Evolutionary conservation across 2,329 filamentous ascomycete genomes (phyloP).

Genomic region (Neobulgaria alba): DNA sequence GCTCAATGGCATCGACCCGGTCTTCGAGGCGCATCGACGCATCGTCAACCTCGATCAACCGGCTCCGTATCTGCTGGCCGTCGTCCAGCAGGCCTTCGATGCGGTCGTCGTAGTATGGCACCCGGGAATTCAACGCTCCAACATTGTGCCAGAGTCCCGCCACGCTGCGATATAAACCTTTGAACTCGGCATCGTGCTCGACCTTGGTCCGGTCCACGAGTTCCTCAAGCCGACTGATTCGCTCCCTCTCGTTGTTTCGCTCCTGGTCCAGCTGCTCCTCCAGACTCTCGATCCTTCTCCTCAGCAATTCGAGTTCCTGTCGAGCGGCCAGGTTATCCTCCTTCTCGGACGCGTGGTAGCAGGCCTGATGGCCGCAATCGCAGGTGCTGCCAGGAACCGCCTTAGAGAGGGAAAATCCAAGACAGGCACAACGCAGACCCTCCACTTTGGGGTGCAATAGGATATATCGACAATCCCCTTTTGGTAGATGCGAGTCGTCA

Average conservation of each 20-base stretch:
- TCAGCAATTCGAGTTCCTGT: constrained; percentile 41
- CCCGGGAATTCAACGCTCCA: constrained; percentile 40
- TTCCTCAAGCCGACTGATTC: constrained; percentile 40
- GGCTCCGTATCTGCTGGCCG: constrained; percentile 23
- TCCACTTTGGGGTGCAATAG: constrained; percentile 47
- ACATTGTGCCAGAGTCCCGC: constrained; percentile 43
- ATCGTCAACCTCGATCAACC: constrained; percentile 28
- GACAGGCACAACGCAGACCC: constrained; percentile 50
- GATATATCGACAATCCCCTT: constrained; percentile 52
- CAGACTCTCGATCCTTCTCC: constrained; percentile 36
- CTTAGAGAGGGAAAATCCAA: constrained; percentile 46
- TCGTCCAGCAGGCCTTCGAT: constrained; percentile 41
- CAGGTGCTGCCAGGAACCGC: constrained; percentile 46
- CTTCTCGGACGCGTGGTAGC: constrained; percentile 44
- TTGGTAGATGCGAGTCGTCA: constrained; percentile 41
- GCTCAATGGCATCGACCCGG: constrained; percentile 23
- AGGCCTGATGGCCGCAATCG: constrained; percentile 51
- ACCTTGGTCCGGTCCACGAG: constrained; percentile 43
- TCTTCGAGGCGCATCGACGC: constrained; percentile 29
- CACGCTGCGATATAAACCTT: constrained; percentile 46
- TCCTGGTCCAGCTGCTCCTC: constrained; percentile 36
- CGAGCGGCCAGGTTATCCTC: constrained; percentile 36
- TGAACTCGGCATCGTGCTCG: constrained; percentile 44
- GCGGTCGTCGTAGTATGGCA: constrained; percentile 44
- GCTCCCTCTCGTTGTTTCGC: constrained; percentile 23